phyloP scores from a whole-genome alignment of 352 stramenopile genomes.

The Globisporangium paddicum region DNA sequence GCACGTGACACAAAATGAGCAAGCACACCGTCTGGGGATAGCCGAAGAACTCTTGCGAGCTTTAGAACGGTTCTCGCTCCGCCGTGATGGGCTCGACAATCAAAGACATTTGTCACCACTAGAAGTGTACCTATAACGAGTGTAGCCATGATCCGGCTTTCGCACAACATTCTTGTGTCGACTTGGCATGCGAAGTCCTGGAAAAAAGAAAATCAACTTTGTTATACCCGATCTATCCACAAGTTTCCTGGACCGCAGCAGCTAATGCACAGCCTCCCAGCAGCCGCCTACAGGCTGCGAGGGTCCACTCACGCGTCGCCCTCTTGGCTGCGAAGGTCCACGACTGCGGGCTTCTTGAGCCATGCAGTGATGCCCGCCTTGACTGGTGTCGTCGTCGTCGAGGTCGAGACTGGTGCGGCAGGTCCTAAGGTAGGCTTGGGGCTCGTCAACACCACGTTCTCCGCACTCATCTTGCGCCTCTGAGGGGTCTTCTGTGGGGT shows the following conservation, averaged over 20 bases:
- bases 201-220: not conserved
- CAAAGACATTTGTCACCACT: no score
- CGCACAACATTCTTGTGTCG: no score
- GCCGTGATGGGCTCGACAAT: no score
- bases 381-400: conserved; percentile 7
- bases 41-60: no score
- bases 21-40: no score
- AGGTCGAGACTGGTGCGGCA: not conserved
- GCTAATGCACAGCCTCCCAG: not conserved
- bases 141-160: no score
- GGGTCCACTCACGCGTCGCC: not conserved
- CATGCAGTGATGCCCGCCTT: conserved; percentile 17
- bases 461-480: conserved; percentile 12
- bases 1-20: no score
- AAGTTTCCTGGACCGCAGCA: not conserved
- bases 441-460: conserved; percentile 7
- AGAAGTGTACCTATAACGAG: no score
- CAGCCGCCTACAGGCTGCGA: no score
- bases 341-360: conserved; percentile 14
- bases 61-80: no score
- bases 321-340: conserved; percentile 9
- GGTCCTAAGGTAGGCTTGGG: not conserved
- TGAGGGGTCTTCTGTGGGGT: conserved; percentile 11
- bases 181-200: no score
- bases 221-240: not conserved